Evolutionary conservation across 352 stramenopile genomes (phyloP).

Genomic region (Peronospora tabacina): DNA sequence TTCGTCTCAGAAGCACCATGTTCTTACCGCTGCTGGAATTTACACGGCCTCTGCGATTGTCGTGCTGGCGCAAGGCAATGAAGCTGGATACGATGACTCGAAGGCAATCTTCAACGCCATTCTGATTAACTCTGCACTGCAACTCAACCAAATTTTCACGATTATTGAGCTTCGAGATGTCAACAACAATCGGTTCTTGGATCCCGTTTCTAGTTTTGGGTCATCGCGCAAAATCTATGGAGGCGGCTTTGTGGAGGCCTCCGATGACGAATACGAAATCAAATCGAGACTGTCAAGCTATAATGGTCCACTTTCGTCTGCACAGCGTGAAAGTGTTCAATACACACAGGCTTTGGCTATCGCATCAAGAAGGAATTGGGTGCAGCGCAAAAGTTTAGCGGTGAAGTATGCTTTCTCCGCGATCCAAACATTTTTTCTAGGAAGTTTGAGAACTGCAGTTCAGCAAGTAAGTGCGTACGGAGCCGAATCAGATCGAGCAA

Average conservation of each 20-base stretch:
- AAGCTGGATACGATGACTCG: constrained; percentile 68
- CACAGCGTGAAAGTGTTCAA: constrained; percentile 18
- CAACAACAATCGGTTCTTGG: constrained; percentile 78
- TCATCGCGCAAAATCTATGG: constrained; percentile 17
- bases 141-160: constrained; percentile 65
- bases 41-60: constrained; percentile 77
- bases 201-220: constrained; percentile 62
- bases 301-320: constrained; percentile 12
- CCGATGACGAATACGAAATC: constrained; percentile 22
- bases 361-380: constrained; percentile 35
- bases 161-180: constrained; percentile 83
- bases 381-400: constrained; percentile 32
- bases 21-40: constrained; percentile 64
- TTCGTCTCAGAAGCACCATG: constrained; percentile 62
- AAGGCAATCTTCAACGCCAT: constrained; percentile 86
- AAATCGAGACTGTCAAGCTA: constrained; percentile 22
- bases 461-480: constrained; percentile 40
- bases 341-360: constrained; percentile 26
- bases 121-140: constrained; percentile 62
- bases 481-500: constrained; percentile 9
- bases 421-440: constrained; percentile 57
- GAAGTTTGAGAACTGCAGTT: constrained; percentile 48
- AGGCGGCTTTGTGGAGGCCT: constrained; percentile 13
- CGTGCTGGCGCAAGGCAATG: constrained; percentile 67
- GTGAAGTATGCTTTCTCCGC: constrained; percentile 30